A percentile compares a stretch with the other conserved stretches of the same genome.
These are phyloP conservation scores for Hypoxylon lenormandii DNA, from an alignment of 495 filamentous ascomycete species.

Conservation along the genomic window DNA sequence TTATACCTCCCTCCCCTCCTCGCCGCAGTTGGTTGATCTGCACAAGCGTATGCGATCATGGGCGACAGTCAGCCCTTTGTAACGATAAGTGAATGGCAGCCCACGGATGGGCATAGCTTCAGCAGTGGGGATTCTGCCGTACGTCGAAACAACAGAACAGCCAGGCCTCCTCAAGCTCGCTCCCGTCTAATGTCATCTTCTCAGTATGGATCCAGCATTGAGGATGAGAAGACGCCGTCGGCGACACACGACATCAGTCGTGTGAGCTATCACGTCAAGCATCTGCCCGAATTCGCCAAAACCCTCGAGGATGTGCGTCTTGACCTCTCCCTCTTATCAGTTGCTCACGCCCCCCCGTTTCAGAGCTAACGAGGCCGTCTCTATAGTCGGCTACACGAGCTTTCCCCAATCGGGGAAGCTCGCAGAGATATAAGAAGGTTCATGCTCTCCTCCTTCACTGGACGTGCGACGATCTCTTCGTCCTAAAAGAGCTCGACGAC, in stretches of 20 bases:
- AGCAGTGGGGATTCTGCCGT: conserved; percentile 63
- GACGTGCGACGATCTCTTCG: conserved; percentile 67
- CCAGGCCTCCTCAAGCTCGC: conserved; percentile 47
- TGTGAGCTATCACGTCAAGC: conserved; percentile 65
- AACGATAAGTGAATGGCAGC: conserved; percentile 59
- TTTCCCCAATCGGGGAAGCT: conserved; percentile 61
- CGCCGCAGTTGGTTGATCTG: conserved; percentile 30
- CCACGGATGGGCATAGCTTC: conserved; percentile 56
- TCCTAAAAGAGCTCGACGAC: conserved; percentile 64
- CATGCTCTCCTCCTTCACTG: conserved; percentile 66
- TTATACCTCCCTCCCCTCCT: conserved; percentile 1
- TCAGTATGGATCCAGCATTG: conserved; percentile 61
- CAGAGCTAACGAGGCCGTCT: conserved; percentile 25
- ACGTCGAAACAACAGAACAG: conserved; percentile 49
- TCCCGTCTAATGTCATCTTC: conserved; percentile 38
- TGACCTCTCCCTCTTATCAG: conserved; percentile 9
- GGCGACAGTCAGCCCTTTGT: conserved; percentile 55
- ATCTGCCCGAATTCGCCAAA: conserved; percentile 62
- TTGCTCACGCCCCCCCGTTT: not conserved
- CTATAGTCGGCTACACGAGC: conserved; percentile 62
- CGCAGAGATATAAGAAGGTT: conserved; percentile 64
- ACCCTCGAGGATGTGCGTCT: conserved; percentile 61
- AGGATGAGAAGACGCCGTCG: conserved; percentile 53
- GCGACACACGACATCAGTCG: conserved; percentile 66
- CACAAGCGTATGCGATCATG: conserved; percentile 51